phyloP scores from a whole-genome alignment of 2,329 filamentous ascomycete genomes.

The Pseudogymnoascus sp. region DNA sequence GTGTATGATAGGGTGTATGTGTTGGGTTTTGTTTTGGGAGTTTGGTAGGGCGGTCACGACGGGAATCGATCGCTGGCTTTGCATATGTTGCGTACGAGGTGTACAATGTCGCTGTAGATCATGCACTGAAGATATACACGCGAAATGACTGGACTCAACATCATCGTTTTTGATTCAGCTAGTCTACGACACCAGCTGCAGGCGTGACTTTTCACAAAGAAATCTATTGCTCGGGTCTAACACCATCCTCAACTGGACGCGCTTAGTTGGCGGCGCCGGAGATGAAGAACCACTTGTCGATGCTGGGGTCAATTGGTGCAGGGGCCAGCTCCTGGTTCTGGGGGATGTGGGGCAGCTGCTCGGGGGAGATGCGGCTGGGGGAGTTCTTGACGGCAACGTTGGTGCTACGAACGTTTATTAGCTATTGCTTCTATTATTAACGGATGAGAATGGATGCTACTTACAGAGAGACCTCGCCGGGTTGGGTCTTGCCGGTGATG shows the following conservation, averaged over 20 bases:
- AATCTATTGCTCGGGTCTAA: background rate
- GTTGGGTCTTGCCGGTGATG: conserved; percentile 77
- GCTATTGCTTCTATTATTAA: too few species aligned
- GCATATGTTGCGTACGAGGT: background rate
- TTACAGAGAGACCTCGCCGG: conserved; percentile 75
- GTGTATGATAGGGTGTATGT: background rate
- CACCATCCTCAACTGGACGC: background rate
- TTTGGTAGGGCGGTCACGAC: background rate
- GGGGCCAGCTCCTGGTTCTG: conserved; percentile 70
- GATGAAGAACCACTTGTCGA: conserved; percentile 99
- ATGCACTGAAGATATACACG: background rate
- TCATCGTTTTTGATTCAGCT: background rate
- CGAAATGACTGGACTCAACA: background rate
- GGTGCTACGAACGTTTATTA: too few species aligned
- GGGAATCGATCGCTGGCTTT: background rate
- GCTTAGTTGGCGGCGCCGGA: conserved; percentile 80
- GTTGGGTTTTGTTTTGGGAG: background rate
- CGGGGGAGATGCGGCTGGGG: conserved; percentile 58
- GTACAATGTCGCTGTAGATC: background rate
- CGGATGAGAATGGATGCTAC: conserved; percentile 34
- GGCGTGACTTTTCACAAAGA: conserved; percentile 2
- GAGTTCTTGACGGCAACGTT: conserved; percentile 74
- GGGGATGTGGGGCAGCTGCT: conserved; percentile 69
- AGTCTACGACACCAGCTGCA: background rate
- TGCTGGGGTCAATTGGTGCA: conserved; percentile 87